Evolutionary conservation across 306 rosid species (phyloP).

Genomic region (Fragaria iinumae): DNA sequence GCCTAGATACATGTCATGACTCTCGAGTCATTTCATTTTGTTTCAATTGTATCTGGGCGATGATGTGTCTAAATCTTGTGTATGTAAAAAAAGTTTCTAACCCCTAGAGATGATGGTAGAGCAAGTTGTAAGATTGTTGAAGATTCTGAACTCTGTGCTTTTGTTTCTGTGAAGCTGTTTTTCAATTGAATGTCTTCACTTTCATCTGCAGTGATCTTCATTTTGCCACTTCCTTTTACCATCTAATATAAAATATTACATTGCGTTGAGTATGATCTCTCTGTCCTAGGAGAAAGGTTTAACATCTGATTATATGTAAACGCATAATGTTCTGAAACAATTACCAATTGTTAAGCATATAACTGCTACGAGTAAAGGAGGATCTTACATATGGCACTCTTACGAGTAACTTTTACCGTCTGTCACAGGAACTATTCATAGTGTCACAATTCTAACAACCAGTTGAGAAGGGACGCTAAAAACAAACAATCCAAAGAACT

Average conservation of each 20-base stretch:
- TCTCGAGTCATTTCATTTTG: slow-evolving; percentile 3
- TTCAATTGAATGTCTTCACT: slow-evolving; percentile 3
- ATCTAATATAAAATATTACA: too few species aligned
- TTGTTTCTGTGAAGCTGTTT: slow-evolving; percentile 16
- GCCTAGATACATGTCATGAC: background rate
- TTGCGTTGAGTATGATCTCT: too few species aligned
- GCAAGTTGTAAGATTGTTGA: slow-evolving; percentile 30
- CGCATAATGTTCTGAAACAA: too few species aligned
- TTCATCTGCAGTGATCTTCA: background rate
- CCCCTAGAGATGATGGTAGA: slow-evolving; percentile 41
- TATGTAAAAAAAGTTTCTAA: slow-evolving; percentile 45
- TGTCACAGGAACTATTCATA: background rate
- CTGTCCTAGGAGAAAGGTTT: too few species aligned
- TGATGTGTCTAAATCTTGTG: slow-evolving; percentile 30
- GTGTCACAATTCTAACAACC: background rate
- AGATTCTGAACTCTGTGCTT: slow-evolving; percentile 16
- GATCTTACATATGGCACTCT: background rate
- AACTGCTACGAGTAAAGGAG: background rate
- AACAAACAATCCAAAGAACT: background rate
- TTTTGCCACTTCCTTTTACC: too few species aligned
- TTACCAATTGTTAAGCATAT: too few species aligned
- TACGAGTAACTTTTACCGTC: too few species aligned
- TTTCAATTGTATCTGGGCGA: slow-evolving; percentile 13
- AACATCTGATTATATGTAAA: too few species aligned
- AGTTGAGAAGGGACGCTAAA: background rate